Conservation (phyloP, 257 asterid genomes). For the Haberlea rhodopensis region DNA sequence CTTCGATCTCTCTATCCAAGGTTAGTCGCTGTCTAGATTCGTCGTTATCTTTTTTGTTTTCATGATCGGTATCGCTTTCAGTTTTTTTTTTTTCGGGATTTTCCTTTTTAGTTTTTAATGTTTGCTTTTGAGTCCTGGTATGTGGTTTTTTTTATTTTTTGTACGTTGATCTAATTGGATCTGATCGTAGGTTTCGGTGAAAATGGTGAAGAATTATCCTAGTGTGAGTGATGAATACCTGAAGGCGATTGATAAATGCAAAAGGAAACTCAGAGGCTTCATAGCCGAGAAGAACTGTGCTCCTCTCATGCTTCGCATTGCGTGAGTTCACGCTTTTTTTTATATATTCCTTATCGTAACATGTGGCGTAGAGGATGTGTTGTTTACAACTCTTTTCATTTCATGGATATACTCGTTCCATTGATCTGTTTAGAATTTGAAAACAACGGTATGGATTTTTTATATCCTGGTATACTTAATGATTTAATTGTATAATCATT, state of each 20-base stretch:
- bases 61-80: conserved; percentile 2
- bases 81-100: conserved; percentile 5
- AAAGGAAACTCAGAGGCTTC: conserved; percentile 68
- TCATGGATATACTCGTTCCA: background rate
- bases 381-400: too few species aligned
- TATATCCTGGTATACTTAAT: background rate
- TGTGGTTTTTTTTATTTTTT: background rate
- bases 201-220: conserved; percentile 80
- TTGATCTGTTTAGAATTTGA: background rate
- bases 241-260: conserved; percentile 71
- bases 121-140: background rate
- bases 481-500: background rate
- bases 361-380: background rate
- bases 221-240: conserved; percentile 71
- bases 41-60: background rate
- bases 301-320: conserved; percentile 83
- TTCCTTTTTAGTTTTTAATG: background rate
- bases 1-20: conserved; percentile 27
- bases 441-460: background rate
- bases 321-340: conserved; percentile 38
- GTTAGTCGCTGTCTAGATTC: conserved; percentile 27
- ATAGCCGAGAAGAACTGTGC: conserved; percentile 89
- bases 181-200: conserved; percentile 30
- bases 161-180: background rate
- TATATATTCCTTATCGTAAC: background rate